Evolutionary conservation across 2,329 filamentous ascomycete species (phyloP).

Genomic region (Cladobotryum protrusum): DNA sequence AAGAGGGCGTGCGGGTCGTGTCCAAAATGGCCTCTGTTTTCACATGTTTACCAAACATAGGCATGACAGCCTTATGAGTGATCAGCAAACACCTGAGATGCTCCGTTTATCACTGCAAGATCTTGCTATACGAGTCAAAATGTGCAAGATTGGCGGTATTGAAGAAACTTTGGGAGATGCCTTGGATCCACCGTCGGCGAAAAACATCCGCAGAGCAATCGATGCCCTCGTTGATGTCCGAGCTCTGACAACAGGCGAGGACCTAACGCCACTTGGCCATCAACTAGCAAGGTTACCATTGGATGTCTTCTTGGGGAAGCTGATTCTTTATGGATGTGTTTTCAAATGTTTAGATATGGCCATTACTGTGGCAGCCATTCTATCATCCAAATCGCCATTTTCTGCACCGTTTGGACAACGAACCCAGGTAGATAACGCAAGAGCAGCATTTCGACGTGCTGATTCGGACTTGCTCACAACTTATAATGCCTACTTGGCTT

Average conservation of each 20-base stretch:
- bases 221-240: slow-evolving; percentile 91
- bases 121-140: slow-evolving; percentile 91
- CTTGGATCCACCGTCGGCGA: slow-evolving; percentile 80
- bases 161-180: slow-evolving; percentile 84
- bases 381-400: slow-evolving; percentile 94
- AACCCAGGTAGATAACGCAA: slow-evolving; percentile 72
- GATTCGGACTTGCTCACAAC: slow-evolving; percentile 90
- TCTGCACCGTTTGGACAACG: slow-evolving; percentile 78
- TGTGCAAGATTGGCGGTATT: slow-evolving; percentile 90
- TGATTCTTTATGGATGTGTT: slow-evolving; percentile 77
- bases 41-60: slow-evolving; percentile 89
- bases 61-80: slow-evolving; percentile 77
- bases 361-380: slow-evolving; percentile 83
- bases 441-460: slow-evolving; percentile 71
- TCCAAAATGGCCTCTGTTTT: slow-evolving; percentile 91
- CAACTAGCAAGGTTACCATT: slow-evolving; percentile 85
- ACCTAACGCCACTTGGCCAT: slow-evolving; percentile 77
- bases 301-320: slow-evolving; percentile 90
- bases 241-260: slow-evolving; percentile 73
- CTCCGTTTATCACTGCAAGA: slow-evolving; percentile 90
- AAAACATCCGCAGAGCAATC: slow-evolving; percentile 88
- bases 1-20: slow-evolving; percentile 86
- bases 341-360: slow-evolving; percentile 90
- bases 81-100: slow-evolving; percentile 96
- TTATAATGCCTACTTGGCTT: slow-evolving; percentile 88